Percentiles rank a stretch among this genome's conserved stretches.
phyloP scores from a whole-genome alignment of 495 filamentous ascomycete genomes.

The Podospora pseudoanserina region DNA sequence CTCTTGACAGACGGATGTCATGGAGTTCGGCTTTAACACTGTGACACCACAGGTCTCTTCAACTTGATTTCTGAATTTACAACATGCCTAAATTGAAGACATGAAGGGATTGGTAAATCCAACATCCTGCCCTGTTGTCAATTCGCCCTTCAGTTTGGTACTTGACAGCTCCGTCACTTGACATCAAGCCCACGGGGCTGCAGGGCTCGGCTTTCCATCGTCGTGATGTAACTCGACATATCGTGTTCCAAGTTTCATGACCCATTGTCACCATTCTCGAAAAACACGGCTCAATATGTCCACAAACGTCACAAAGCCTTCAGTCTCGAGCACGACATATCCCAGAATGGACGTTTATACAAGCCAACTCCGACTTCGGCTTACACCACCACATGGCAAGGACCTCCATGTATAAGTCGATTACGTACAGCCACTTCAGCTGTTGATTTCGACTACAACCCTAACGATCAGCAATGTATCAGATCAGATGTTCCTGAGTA shows the following conservation, averaged over 20 bases:
- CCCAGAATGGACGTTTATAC: neutral
- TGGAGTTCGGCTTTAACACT: no score
- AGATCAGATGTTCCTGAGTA: neutral
- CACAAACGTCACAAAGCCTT: neutral
- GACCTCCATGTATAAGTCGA: neutral
- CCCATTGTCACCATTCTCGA: neutral
- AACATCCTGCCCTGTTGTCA: no score
- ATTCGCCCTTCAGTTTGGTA: no score
- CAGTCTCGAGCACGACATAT: neutral
- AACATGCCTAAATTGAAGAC: no score
- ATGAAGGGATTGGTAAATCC: no score
- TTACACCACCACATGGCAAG: neutral
- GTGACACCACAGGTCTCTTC: no score
- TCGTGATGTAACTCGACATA: neutral
- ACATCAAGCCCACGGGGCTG: neutral
- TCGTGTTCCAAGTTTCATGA: neutral
- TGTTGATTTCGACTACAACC: neutral
- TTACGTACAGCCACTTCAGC: neutral
- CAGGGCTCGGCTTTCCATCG: neutral
- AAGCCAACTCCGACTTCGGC: neutral
- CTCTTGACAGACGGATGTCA: no score
- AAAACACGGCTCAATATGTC: neutral
- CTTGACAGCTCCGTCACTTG: no score
- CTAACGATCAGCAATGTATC: neutral
- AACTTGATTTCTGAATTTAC: no score